phyloP scores from a whole-genome alignment of 2,329 filamentous ascomycete species.

The Neospermospora avenae region DNA sequence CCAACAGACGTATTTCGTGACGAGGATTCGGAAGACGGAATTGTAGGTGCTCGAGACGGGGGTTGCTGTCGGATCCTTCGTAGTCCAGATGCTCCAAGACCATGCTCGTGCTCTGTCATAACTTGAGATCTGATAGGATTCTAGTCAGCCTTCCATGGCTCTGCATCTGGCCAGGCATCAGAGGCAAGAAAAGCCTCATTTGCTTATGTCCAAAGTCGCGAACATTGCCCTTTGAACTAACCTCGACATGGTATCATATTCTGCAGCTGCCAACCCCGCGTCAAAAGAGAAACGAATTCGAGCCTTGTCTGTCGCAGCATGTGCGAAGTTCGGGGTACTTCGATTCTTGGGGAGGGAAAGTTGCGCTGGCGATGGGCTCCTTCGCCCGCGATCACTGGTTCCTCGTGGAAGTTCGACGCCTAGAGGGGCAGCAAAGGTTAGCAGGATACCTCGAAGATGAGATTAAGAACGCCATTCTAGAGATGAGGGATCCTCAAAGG shows the following conservation, averaged over 20 bases:
- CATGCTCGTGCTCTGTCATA: constrained; percentile 83
- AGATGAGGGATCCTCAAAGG: constrained; percentile 3
- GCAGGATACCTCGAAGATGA: constrained; percentile 1
- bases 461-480: neutral
- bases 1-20: constrained; percentile 57
- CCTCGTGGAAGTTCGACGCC: constrained; percentile 28
- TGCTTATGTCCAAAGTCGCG: neutral
- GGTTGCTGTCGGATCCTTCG: constrained; percentile 91
- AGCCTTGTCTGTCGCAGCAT: constrained; percentile 49
- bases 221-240: constrained; percentile 42
- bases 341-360: constrained; percentile 57
- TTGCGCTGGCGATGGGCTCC: constrained; percentile 23
- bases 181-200: constrained; percentile 20
- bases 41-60: constrained; percentile 59
- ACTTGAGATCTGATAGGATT: constrained; percentile 65
- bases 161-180: constrained; percentile 15
- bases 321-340: constrained; percentile 45
- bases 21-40: constrained; percentile 61
- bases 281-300: constrained; percentile 76
- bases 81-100: constrained; percentile 79
- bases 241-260: constrained; percentile 73
- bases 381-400: constrained; percentile 21
- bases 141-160: constrained; percentile 26
- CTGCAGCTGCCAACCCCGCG: constrained; percentile 53
- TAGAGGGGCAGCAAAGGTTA: constrained; percentile 18